Base-by-base conservation (phyloP, 2,329 filamentous ascomycete genomes). In the Aspergillus puulaauensis region DNA sequence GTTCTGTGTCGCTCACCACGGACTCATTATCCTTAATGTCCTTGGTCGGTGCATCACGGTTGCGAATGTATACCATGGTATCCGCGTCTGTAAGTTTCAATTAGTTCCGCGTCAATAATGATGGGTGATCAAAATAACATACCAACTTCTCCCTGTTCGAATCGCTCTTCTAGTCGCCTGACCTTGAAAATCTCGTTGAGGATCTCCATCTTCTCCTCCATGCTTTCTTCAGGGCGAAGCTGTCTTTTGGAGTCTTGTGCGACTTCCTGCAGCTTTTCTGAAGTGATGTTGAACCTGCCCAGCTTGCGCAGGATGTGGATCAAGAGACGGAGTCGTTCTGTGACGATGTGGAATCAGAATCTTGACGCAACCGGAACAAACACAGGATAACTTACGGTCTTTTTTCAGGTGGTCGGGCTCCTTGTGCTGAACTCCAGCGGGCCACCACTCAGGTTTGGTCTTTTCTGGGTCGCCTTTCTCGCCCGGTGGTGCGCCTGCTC, bases 331-430 rank as follows among this genome's bases (percentile, higher is more conserved):
- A 76, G 66, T 6, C 75, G 69, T 50, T 72, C 74, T 76, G 15
- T 48, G 7, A 43, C 14, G 2, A 6, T 5, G 12, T 19, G 37
- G 27, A 31, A 31, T 56, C 6, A 61, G 44, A 11, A 15, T 37
- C n/a, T 37, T 21, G 35, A 14, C n/a, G 9, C 17, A 11, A 11
- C 17, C 17, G n/a, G 19, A 9, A 21, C 4, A 21, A 3, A 11
- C 9, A n/a, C 12, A 12, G 14, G 23, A n/a, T 17, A 49, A 65
- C 77, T 62, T 71, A 81, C 79, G 73, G 41, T 75, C 72, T 68
- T 79, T 80, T 51, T 73, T 70, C 19, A 80, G 63, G 64, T 82
- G 79, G 54, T 81, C 79, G 3, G 79, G 79, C 64, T 81, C 79
- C 64, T 72, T 77, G 67, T 81, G 79, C 41, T 73, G 74, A 41